Conservation (phyloP, 2,329 filamentous ascomycete species). For the Karstenula rhodostoma region DNA sequence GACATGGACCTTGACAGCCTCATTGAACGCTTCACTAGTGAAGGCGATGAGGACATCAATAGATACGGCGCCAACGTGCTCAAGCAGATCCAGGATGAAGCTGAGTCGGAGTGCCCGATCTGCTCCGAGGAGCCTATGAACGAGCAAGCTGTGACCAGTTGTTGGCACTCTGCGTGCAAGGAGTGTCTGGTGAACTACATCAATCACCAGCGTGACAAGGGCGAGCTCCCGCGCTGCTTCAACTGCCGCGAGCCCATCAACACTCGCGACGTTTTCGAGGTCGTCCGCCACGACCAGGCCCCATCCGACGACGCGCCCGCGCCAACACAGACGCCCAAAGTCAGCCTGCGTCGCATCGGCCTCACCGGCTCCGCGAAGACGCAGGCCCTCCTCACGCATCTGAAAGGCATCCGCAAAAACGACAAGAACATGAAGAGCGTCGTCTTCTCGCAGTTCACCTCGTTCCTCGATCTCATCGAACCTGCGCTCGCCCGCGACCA, state of each 20-base stretch:
- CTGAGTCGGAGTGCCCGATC: conserved; percentile 88
- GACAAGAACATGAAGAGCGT: conserved; percentile 83
- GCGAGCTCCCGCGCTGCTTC: conserved; percentile 82
- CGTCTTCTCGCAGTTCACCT: conserved; percentile 97
- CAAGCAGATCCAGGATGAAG: conserved; percentile 89
- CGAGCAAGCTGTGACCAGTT: conserved; percentile 91
- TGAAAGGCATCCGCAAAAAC: conserved; percentile 72
- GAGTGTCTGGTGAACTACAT: conserved; percentile 91
- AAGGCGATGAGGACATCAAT: conserved; percentile 67
- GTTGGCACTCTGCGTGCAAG: conserved; percentile 98
- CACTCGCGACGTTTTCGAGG: conserved; percentile 87
- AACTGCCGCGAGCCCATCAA: conserved; percentile 87
- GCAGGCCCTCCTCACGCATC: conserved; percentile 76
- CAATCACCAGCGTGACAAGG: conserved; percentile 81
- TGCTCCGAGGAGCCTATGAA: conserved; percentile 96
- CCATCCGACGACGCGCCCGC: conserved; percentile 45
- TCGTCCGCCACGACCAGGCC: conserved; percentile 78
- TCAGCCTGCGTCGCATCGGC: conserved; percentile 68
- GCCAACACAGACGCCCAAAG: conserved; percentile 53
- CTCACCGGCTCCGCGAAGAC: conserved; percentile 88
- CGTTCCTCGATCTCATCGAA: conserved; percentile 90
- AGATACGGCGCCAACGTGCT: conserved; percentile 87
- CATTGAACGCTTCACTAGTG: conserved; percentile 81
- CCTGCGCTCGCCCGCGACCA: conserved; percentile 76
- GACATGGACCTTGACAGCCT: conserved; percentile 94